A percentile compares a stretch with the other conserved stretches of the same genome.
phyloP scores from a whole-genome alignment of 805 yeast genomes.

The Pichia gijzeniarum region DNA sequence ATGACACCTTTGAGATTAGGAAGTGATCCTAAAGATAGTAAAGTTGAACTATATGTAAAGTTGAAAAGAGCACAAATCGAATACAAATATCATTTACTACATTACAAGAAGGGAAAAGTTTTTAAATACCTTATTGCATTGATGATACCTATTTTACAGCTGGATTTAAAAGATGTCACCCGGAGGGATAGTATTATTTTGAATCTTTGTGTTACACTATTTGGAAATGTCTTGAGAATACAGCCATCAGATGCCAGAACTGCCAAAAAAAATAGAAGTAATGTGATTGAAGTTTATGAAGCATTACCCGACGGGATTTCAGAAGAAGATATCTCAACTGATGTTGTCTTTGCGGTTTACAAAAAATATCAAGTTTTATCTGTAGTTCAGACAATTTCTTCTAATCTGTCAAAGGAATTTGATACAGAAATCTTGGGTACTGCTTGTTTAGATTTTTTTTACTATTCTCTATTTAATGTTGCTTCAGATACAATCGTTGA shows the following conservation, averaged over 20 bases:
- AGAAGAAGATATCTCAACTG: conserved; percentile 61
- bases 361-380: conserved; percentile 67
- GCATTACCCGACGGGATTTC: conserved; percentile 53
- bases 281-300: conserved; percentile 23
- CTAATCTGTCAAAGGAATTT: conserved; percentile 58
- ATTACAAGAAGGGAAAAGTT: conserved; percentile 51
- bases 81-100: conserved; percentile 65
- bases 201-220: conserved; percentile 62
- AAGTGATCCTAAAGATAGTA: conserved; percentile 48
- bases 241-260: conserved; percentile 56
- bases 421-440: conserved; percentile 55
- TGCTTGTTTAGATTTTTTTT: conserved; percentile 63
- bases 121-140: conserved; percentile 65
- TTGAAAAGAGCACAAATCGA: conserved; percentile 59
- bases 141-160: conserved; percentile 53
- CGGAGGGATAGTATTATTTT: conserved; percentile 67
- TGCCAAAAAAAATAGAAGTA: conserved; percentile 21
- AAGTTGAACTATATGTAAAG: conserved; percentile 54
- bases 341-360: conserved; percentile 50
- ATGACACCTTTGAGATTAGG: conserved; percentile 77
- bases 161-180: conserved; percentile 49
- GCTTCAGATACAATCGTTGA: conserved; percentile 29
- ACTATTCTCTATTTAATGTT: conserved; percentile 54
- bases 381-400: conserved; percentile 63
- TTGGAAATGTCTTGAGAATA: conserved; percentile 73